A percentile compares a stretch with the other conserved stretches of the same genome.
phyloP scores from a whole-genome alignment of 2,329 filamentous ascomycete species.

The Exophiala viscosa region DNA sequence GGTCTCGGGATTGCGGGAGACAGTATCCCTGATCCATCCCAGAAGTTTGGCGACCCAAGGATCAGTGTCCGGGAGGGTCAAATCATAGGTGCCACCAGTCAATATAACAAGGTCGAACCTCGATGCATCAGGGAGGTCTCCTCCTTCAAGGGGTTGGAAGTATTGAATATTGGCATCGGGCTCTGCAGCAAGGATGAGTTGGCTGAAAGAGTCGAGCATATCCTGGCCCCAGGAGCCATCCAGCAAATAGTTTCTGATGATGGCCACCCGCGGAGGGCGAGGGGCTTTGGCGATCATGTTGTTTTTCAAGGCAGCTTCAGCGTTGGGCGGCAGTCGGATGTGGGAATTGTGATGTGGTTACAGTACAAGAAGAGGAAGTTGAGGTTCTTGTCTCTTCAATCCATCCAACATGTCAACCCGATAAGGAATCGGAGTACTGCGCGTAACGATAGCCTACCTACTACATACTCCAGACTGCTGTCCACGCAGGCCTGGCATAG shows the following conservation, averaged over 20 bases:
- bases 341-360: too few relatives aligned
- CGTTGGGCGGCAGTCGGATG: too few relatives aligned
- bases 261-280: conserved; percentile 3
- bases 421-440: not conserved
- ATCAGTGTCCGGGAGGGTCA: conserved; percentile 28
- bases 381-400: too few relatives aligned
- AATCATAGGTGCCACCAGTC: conserved; percentile 8
- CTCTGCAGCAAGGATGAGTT: not conserved
- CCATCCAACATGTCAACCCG: not conserved
- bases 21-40: conserved; percentile 37
- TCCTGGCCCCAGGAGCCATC: conserved; percentile 1
- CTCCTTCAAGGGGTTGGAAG: conserved; percentile 9
- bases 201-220: conserved; percentile 8
- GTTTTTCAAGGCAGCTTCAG: not conserved
- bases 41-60: conserved; percentile 45
- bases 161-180: conserved; percentile 1
- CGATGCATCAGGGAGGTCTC: conserved; percentile 2
- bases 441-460: not conserved
- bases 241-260: conserved; percentile 5
- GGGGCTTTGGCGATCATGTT: conserved; percentile 6
- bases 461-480: too few relatives aligned
- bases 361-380: too few relatives aligned
- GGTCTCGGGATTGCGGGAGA: conserved; percentile 29
- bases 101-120: conserved; percentile 9
- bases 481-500: too few relatives aligned